Percentiles rank a stretch among this genome's conserved stretches.
Conservation (phyloP, 495 filamentous ascomycete genomes). For the Acidiella bohemica region DNA sequence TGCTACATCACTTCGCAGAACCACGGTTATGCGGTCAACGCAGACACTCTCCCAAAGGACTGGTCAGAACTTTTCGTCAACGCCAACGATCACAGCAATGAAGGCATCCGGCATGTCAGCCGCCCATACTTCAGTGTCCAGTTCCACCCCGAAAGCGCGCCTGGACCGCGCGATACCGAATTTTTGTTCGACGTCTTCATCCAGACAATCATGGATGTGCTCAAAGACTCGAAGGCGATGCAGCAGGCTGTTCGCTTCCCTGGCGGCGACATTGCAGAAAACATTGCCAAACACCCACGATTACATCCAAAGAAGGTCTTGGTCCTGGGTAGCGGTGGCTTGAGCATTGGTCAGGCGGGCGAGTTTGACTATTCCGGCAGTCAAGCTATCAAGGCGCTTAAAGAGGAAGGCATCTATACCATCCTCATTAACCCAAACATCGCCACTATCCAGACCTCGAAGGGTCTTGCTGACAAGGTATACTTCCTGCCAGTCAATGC, state of each 20-base stretch:
- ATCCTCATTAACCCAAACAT: conserved; percentile 98
- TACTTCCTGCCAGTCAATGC: conserved; percentile 96
- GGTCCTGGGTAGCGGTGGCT: conserved; percentile 80
- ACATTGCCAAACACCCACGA: conserved; percentile 56
- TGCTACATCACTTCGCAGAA: conserved; percentile 99
- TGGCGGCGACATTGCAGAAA: conserved; percentile 66
- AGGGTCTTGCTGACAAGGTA: conserved; percentile 89
- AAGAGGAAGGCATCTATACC: conserved; percentile 90
- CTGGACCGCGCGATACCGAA: conserved; percentile 91
- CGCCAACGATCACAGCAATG: conserved; percentile 94
- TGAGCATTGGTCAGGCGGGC: conserved; percentile 93
- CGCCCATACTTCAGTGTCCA: conserved; percentile 95
- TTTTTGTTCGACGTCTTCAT: conserved; percentile 96
- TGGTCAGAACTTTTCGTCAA: conserved; percentile 96
- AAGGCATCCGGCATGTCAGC: conserved; percentile 77
- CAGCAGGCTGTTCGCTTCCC: conserved; percentile 65
- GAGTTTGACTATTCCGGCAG: conserved; percentile 98
- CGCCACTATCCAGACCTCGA: conserved; percentile 95
- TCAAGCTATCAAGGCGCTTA: conserved; percentile 88
- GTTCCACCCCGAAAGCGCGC: conserved; percentile 95
- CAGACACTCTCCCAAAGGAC: conserved; percentile 52
- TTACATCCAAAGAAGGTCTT: conserved; percentile 81
- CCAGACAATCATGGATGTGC: conserved; percentile 56
- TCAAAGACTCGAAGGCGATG: conserved; percentile 48
- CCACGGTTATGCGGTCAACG: conserved; percentile 86